Base-by-base conservation (phyloP, 495 filamentous ascomycete genomes). In the Durotheca rogersii region DNA sequence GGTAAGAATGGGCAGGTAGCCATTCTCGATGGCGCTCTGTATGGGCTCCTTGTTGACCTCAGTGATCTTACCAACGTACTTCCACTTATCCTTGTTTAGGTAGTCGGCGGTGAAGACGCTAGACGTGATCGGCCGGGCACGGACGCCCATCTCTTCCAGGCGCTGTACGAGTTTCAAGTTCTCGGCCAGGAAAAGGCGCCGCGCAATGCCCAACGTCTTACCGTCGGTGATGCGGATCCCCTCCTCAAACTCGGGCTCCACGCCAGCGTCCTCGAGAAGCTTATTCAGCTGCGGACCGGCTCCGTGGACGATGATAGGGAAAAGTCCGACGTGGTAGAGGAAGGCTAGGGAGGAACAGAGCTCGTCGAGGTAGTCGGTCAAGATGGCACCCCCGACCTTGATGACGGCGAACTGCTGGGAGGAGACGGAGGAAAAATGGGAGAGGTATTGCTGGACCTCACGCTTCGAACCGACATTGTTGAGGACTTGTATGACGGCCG, bases 321-420 rank as follows among this genome's bases (percentile, higher is more conserved):
- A 97, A 25, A 98, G 80, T 19, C 94, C 93, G 69, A 97, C 88
- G 76, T 93, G 86, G 75, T 95, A 91, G 20, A 98, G 82, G 74
- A 96, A 94, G 12, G 88, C 87, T 47, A 98, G 78, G 6, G 88
- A 88, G 27, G 85, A 87, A 56, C 89, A 93, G 41, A 98, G 79
- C 34, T 87, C 87, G 66, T 95, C 86, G 18, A 95, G 77, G 68
- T 95, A 88, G 68, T 97, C 92, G 50, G 92, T 96, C 59, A 98
- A 84, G 61, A 97, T 97, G 41, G 94, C 93, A 41, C 93, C 93
- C 16, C 93, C 93, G 41, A 98, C 94, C 77, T 98, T 98, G 70
- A 98, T 96, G 41, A 98, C 93, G 58, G 93, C 93, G 69, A 98
- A 98, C 64, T 95, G 90, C 76, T 96, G 92, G 3, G 89, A 95